A percentile compares a stretch with the other conserved stretches of the same genome.
phyloP scores from a whole-genome alignment of 179 eudicot genomes.

The Camellia oleifera region DNA sequence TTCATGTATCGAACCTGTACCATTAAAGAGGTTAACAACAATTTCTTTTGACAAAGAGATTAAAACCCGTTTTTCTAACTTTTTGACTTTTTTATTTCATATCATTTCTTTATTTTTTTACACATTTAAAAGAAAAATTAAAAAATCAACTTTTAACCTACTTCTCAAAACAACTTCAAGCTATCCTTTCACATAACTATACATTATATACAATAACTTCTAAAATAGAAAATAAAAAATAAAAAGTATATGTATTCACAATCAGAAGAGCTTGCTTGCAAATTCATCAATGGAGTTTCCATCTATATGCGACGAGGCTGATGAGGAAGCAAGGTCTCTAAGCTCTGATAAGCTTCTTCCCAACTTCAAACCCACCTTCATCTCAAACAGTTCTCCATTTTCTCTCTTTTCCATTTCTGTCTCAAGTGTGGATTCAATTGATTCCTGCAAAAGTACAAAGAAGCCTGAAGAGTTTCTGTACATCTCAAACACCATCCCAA shows the following conservation, averaged over 20 bases:
- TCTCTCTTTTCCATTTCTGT: conserved; percentile 25
- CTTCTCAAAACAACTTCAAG: no score
- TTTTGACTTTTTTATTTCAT: no score
- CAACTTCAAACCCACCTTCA: conserved; percentile 32
- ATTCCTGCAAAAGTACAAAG: conserved; percentile 31
- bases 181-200: no score
- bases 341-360: conserved; percentile 54
- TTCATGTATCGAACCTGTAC: no score
- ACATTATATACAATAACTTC: no score
- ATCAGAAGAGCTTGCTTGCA: conserved; percentile 33
- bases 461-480: conserved; percentile 34
- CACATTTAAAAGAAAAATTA: no score
- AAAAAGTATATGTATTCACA: neutral
- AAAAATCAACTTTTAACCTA: no score
- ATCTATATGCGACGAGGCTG: conserved; percentile 12
- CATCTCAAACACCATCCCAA: conserved; percentile 47
- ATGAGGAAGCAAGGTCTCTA: conserved; percentile 26
- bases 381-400: conserved; percentile 27
- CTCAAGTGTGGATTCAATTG: conserved; percentile 26
- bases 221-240: no score
- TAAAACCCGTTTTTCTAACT: no score
- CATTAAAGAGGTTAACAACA: no score
- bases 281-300: conserved; percentile 19
- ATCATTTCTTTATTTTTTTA: no score
- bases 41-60: no score